Base-by-base conservation (phyloP, 2,329 filamentous ascomycete genomes). In the Orbilia javanica region DNA sequence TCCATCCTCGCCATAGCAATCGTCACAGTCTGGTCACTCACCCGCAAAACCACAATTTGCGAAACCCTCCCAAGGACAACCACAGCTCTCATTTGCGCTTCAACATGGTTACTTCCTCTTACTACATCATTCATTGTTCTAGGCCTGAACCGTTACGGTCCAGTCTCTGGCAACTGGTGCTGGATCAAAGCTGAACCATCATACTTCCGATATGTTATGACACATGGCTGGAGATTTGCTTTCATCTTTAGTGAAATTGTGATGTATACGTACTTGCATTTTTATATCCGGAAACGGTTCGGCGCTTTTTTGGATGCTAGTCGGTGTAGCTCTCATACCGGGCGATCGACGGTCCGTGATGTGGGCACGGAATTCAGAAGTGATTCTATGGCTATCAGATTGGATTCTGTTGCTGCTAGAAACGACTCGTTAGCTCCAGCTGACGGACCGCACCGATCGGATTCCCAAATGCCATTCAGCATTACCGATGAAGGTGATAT, bases 161-260 rank as follows among this genome's bases (percentile, higher is more conserved):
- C 84, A 31, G 85, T 86, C 1, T 85, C 84, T 2, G 86, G 86
- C 0, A 86, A 87, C 72, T 87, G 86, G 86, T 87, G 86, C 80
- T 87, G 86, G 86, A 86, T 87, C 73, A 81, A 83, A 11, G 79
- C 82, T 11, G 79, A 82, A 1, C 81, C 83, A n/a, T 79, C 82
- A 27, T 84, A 83, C 11, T 82, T 86, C n/a, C 84, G 86, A 27
- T 87, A 87, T 72, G 83, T 81, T 1, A 82, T 87, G 60, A 85
- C 84, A 0, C 86, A 87, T 70, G 85, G 84, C 46, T 86, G 85
- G 86, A 84, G 86, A 4, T 83, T 86, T 62, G 82, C 83, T 15
- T 85, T 86, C 44, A 85, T 87, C 63, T 76, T 84, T 42, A 80
- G 81, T 6, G 85, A 84, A 0, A 82, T 86, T 18, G 80, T 74